These are phyloP conservation scores for Citrus hindsii DNA, from an alignment of 345 rosid species.

Conservation along the genomic window DNA sequence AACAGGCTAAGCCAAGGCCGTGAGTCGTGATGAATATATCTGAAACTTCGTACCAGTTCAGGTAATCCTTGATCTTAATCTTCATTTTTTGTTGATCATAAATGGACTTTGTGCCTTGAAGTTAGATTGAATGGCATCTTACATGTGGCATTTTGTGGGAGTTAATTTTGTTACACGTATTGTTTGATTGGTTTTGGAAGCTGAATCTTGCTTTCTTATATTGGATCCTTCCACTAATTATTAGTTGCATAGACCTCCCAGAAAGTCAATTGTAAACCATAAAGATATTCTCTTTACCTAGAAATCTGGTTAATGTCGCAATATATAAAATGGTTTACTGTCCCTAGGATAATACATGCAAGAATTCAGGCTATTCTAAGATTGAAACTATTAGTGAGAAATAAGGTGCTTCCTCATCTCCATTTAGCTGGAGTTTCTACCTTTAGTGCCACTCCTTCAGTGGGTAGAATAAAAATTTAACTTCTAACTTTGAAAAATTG, in stretches of 20 bases:
- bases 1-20: slow-evolving; percentile 90
- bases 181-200: neutral
- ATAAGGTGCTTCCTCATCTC: neutral
- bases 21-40: slow-evolving; percentile 81
- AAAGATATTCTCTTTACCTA: neutral
- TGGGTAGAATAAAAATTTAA: neutral
- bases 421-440: neutral
- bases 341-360: neutral
- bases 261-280: neutral
- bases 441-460: neutral
- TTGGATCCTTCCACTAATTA: neutral
- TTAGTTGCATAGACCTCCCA: neutral
- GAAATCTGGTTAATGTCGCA: neutral
- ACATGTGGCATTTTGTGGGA: neutral
- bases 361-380: neutral
- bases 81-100: neutral
- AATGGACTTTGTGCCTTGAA: neutral
- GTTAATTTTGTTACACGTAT: neutral
- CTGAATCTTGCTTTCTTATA: neutral
- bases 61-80: slow-evolving; percentile 32
- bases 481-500: neutral
- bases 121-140: neutral
- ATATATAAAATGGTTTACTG: neutral
- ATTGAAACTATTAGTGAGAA: neutral
- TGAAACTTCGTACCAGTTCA: slow-evolving; percentile 90